Conservation (phyloP, 1,284 basidiomycete species). For the Fomitopsis palustris region DNA sequence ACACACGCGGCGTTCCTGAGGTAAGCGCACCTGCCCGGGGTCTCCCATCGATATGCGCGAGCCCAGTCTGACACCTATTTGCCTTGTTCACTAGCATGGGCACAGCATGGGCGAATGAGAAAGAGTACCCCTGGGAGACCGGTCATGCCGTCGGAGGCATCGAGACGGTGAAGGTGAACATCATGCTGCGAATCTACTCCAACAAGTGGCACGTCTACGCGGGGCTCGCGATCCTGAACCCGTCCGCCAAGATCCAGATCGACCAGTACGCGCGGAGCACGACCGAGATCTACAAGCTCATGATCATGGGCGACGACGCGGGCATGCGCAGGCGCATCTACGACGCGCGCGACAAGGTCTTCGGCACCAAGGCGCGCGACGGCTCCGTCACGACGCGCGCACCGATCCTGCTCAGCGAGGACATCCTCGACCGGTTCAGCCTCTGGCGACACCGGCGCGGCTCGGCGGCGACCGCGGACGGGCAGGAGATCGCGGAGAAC, state of each 20-base stretch:
- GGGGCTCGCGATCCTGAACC: conserved; percentile 95
- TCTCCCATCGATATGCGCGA: neutral
- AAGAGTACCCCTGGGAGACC: conserved; percentile 93
- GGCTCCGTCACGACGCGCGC: conserved; percentile 29
- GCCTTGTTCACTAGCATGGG: conserved; percentile 77
- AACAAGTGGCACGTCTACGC: conserved; percentile 99
- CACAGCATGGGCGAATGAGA: conserved; percentile 84
- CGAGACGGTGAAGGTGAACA: conserved; percentile 98
- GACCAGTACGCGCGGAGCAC: conserved; percentile 85
- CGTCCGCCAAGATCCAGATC: conserved; percentile 87
- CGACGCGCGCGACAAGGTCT: conserved; percentile 76
- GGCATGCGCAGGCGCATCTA: conserved; percentile 74
- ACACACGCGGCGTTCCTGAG: conserved; percentile 97
- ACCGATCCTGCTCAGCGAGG: conserved; percentile 85
- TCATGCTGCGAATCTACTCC: conserved; percentile 93
- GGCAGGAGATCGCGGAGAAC: conserved; percentile 6
- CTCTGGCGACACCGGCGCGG: conserved; percentile 46
- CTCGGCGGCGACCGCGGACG: neutral
- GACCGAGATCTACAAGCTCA: conserved; percentile 93
- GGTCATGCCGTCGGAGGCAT: conserved; percentile 96
- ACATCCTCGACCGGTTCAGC: conserved; percentile 87
- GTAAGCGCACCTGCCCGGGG: conserved; percentile 36
- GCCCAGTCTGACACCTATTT: neutral
- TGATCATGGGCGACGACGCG: conserved; percentile 77
- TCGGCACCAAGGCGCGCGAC: conserved; percentile 44